Base-by-base conservation (phyloP, 1,284 basidiomycete genomes). In the Leccinum angustisporum region DNA sequence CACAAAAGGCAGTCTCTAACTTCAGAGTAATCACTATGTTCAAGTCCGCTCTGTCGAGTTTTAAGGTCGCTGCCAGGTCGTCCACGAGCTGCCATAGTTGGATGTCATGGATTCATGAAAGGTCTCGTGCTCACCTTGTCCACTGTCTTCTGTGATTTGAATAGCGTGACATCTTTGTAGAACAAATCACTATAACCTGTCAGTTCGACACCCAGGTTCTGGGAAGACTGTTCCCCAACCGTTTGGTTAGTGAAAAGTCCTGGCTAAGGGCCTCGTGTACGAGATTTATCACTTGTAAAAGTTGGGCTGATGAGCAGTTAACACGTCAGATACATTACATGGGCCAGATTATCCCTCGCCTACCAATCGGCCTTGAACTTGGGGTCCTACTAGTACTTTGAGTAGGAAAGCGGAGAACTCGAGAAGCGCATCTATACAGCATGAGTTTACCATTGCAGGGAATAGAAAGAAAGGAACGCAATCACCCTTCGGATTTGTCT, bases 11-110 rank as follows among this genome's bases (percentile, higher is more conserved):
- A 46, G 27, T 43, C 52, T 25, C 13, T 54, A 27, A 27, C 13
- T 9, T 27, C 18, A 38, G 54, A 50, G 14, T 21, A 71, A 82
- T 70, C 65, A 94, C 94, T 34, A 97, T 86, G 68, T 91, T 88
- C 60, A 97, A 80, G 68, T 94, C 88, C 6, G 84, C 83, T 46
- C 95, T 81, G 56, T 86, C 81, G 3, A 95, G 71, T 3, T 83
- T 79, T 31, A 95, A 83, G 0, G 94, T 93, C 1, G 92, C 92
- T 0, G 94, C 90, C 13, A 97, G 76, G 69, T 95, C 92, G 68
- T 97, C 94, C 18, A 96, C 86, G 16, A 97, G 80, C 94, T 97
- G 67, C 27, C n/a, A 56, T 31, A 43, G 63, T 63, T 53, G 59
- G 60, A 61, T 51, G 48, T 31, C 13, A 8, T 34, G 30, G 27